Percentiles rank a stretch among this genome's conserved stretches.
Conservation (phyloP, 208 protist genomes). For the Crithidia thermophila region DNA sequence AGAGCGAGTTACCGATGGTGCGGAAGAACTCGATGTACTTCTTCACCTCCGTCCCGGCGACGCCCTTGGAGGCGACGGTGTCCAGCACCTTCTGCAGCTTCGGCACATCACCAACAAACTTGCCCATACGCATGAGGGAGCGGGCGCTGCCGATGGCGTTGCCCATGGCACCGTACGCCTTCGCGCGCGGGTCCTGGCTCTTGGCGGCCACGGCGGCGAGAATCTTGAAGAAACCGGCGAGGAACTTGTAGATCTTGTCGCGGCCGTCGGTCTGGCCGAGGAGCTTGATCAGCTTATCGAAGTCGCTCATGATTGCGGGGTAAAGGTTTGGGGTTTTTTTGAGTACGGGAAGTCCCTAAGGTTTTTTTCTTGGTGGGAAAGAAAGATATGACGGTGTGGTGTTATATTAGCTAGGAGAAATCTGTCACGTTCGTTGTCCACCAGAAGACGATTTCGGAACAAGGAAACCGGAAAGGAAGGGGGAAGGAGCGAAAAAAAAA, state of each 20-base stretch:
- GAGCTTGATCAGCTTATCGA: slow-evolving; percentile 85
- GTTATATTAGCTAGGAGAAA: slow-evolving; percentile 4
- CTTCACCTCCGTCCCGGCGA: slow-evolving; percentile 52
- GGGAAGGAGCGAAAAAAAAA: not conserved
- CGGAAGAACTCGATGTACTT: slow-evolving; percentile 86
- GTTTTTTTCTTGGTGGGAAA: not conserved
- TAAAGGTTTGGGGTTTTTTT: slow-evolving; percentile 23
- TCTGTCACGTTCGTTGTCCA: too few relatives aligned
- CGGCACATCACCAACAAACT: slow-evolving; percentile 86
- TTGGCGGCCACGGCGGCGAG: slow-evolving; percentile 50
- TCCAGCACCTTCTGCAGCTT: slow-evolving; percentile 72
- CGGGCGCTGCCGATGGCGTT: slow-evolving; percentile 82
- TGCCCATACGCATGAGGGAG: slow-evolving; percentile 91
- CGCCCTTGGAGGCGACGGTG: slow-evolving; percentile 40
- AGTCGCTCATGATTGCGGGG: slow-evolving; percentile 57
- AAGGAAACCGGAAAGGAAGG: not conserved
- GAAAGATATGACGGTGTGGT: not conserved
- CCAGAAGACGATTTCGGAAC: too few relatives aligned
- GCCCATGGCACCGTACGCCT: slow-evolving; percentile 58
- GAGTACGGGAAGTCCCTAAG: slow-evolving; percentile 6
- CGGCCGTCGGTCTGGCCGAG: slow-evolving; percentile 90
- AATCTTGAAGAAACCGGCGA: slow-evolving; percentile 81
- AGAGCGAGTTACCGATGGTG: slow-evolving; percentile 84
- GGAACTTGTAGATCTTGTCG: slow-evolving; percentile 93
- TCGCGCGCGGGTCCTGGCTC: slow-evolving; percentile 41